These are phyloP conservation scores for Mallotus repandus DNA, from an alignment of 441 rosid genomes.

Conservation along the genomic window DNA sequence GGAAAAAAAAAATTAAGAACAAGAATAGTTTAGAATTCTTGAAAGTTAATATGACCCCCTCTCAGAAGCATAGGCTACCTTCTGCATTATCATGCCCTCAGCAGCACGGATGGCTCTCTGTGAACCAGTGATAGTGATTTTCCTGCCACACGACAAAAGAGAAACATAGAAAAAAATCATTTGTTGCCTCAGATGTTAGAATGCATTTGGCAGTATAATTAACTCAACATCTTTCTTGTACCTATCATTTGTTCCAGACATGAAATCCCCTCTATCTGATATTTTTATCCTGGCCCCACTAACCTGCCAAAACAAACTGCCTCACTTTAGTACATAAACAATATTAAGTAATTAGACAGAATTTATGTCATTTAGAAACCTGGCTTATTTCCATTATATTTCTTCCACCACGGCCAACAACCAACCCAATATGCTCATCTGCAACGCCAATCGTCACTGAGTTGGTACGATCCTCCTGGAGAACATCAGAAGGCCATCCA, in stretches of 20 bases:
- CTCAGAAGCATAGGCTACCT: slow-evolving; percentile 86
- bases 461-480: slow-evolving; percentile 74
- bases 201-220: background rate
- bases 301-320: slow-evolving; percentile 44
- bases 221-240: slow-evolving; percentile 22
- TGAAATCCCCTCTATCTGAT: slow-evolving; percentile 95
- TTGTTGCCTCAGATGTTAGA: background rate
- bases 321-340: slow-evolving; percentile 14
- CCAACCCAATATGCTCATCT: slow-evolving; percentile 88
- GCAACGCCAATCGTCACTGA: slow-evolving; percentile 84
- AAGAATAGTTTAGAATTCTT: slow-evolving; percentile 20
- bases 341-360: slow-evolving; percentile 12
- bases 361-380: slow-evolving; percentile 39
- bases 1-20: slow-evolving; percentile 19
- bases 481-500: slow-evolving; percentile 24
- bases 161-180: background rate
- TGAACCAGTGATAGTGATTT: slow-evolving; percentile 89
- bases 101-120: slow-evolving; percentile 86
- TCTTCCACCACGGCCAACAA: slow-evolving; percentile 98
- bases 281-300: slow-evolving; percentile 93
- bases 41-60: slow-evolving; percentile 54
- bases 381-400: slow-evolving; percentile 93
- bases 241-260: slow-evolving; percentile 92
- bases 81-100: slow-evolving; percentile 90
- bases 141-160: slow-evolving; percentile 50